A percentile compares a stretch with the other conserved stretches of the same genome.
Conservation (phyloP, 331 rosid species). For the Saraca asoca region DNA sequence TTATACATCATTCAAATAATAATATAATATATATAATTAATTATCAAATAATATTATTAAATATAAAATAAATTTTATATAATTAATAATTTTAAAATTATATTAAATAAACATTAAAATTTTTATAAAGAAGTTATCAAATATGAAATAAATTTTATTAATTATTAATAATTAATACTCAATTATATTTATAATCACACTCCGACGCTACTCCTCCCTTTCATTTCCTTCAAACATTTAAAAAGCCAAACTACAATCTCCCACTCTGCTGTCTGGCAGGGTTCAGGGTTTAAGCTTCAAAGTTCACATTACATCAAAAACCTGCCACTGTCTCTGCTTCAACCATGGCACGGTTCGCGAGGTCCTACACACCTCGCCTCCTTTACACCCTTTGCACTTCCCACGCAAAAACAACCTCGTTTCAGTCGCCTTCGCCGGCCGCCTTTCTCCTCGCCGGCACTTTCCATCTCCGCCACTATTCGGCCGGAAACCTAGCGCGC, state of each 20-base stretch:
- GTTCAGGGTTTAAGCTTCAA: constrained; percentile 60
- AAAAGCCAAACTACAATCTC: not conserved
- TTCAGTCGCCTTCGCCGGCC: constrained; percentile 42
- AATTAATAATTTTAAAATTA: too few species aligned
- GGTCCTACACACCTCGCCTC: constrained; percentile 61
- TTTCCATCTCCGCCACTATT: constrained; percentile 61
- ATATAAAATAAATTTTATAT: too few species aligned
- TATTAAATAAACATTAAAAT: too few species aligned
- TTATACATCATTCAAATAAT: too few species aligned
- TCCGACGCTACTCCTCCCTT: not conserved
- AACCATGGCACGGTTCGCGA: constrained; percentile 66
- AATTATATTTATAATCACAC: too few species aligned
- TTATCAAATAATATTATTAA: too few species aligned
- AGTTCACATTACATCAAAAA: constrained; percentile 27
- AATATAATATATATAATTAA: too few species aligned
- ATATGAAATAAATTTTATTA: too few species aligned
- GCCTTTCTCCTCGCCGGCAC: constrained; percentile 51
- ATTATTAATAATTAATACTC: too few species aligned
- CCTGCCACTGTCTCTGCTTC: constrained; percentile 4
- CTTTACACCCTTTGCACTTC: constrained; percentile 45
- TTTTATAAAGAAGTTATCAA: too few species aligned
- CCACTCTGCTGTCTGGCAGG: constrained; percentile 17
- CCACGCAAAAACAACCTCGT: constrained; percentile 29
- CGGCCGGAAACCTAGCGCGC: constrained; percentile 68
- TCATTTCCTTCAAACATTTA: not conserved